Base-by-base conservation (phyloP, 768 basidiomycete species). In the Termitomyces sp. region DNA sequence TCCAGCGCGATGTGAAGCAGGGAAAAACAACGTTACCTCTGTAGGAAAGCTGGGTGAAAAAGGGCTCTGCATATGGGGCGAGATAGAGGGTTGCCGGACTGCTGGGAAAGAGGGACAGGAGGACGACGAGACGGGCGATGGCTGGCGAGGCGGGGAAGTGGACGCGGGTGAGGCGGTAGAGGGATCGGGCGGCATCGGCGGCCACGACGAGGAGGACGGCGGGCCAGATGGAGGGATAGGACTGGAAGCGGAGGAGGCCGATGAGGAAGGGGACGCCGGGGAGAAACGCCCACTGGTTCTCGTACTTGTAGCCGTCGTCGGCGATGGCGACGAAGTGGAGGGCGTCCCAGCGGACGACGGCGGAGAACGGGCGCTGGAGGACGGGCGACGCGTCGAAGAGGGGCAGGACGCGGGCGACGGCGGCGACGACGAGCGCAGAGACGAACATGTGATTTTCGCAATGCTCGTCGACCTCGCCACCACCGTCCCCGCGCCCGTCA, bases 231-330 rank as follows among this genome's bases (percentile, higher is more conserved):
- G 13, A 5, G 10, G 36, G 36, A 6, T 26, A 10, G 24, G 14
- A n/a, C 65, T 72, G 47, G 64, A 13, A 57, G 8, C 45, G 63
- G 4, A 62, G 58, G 43, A 62, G 53, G 2, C 80, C 75, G 70
- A 92, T 78, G 51, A 89, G 50, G 12, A 73, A 65, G 3, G 90
- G 81, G 26, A 82, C 70, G 5, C 82, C 91, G 2, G 92, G 89
- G 60, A 93, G 80, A 70, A 93, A 98, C 0, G 96, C 96, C 81
- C 90, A 90, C 62, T 91, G 78, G 64, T 96, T 81, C 67, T 98
- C 96, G 67, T 83, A 85, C 30, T 71, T 63, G 62, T 81, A 81
- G 48, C 76, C 81, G 12, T 80, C 58, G 28, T 75, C 65, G 0
- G 92, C 90, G 54, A 92, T 82, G 64, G 81, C 78, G 6, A 75